Evolutionary conservation across 75 land plant genomes (phyloP).

Genomic region (Larix kaempferi): DNA sequence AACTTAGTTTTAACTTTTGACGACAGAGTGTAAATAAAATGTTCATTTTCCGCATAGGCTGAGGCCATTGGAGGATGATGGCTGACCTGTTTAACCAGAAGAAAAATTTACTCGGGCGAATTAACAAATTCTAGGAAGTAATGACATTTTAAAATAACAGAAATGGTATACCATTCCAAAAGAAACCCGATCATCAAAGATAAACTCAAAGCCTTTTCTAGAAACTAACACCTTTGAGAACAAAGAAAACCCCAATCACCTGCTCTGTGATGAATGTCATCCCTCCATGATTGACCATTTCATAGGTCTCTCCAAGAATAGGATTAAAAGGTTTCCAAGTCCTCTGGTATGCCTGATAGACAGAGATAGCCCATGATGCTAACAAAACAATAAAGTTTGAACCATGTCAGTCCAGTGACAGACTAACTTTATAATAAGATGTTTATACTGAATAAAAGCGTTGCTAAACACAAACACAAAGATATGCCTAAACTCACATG

Average conservation of each 20-base stretch:
- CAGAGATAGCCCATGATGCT: constrained; percentile 95
- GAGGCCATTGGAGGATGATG: constrained; percentile 99
- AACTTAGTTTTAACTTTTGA: constrained; percentile 97
- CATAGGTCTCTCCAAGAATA: constrained; percentile 96
- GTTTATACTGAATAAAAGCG: neutral
- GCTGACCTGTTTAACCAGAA: constrained; percentile 60
- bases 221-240: neutral
- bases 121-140: neutral
- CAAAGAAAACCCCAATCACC: constrained; percentile 35
- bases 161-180: neutral
- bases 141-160: neutral
- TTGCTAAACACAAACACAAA: neutral
- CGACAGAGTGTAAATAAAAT: constrained; percentile 89
- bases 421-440: neutral
- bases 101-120: neutral
- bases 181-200: neutral
- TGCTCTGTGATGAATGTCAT: constrained; percentile 88
- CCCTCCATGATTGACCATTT: constrained; percentile 92
- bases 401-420: neutral
- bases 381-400: constrained; percentile 13
- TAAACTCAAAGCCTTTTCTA: neutral
- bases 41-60: constrained; percentile 98
- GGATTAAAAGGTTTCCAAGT: constrained; percentile 99
- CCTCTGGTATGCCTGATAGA: constrained; percentile 85
- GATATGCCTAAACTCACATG: constrained; percentile 47